Evolutionary conservation across 2,329 filamentous ascomycete genomes (phyloP), one percentile per base, ranked within the genome.

Genomic region (Dactylellina cionopaga): DNA sequence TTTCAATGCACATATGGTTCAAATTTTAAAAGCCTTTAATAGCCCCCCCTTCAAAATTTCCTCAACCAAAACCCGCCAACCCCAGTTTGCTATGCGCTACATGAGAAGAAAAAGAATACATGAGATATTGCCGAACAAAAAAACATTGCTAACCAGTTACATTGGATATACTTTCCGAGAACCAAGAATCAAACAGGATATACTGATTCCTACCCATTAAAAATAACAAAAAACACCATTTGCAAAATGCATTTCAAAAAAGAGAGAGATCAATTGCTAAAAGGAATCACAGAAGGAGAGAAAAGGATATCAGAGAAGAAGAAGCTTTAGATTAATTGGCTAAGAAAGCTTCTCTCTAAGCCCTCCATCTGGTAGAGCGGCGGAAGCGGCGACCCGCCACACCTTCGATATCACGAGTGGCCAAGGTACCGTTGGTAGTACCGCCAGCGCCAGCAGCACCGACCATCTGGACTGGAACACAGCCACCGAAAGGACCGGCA

Each of bases 401-500:
- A n/a, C n/a, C n/a, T n/a, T n/a, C n/a, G n/a, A n/a, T n/a, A n/a
- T n/a, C n/a, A n/a, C n/a, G n/a, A n/a, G n/a, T n/a, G n/a, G n/a
- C n/a, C n/a, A n/a, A n/a, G n/a, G n/a, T n/a, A n/a, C n/a, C n/a
- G n/a, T 46, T 41, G 11, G 5, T 10, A 19, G 19, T 41, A 27
- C 51, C 51, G 9, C 22, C 31, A 37, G 15, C 51, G 13, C 19
- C 47, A 29, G 46, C 49, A 2, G 39, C 19, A 17, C 15, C 43
- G 5, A 46, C 55, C 43, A 83, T 84, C 78, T 87, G 85, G 5
- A 87, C 83, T 10, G 85, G 84, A 15, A 88, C 83, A 75, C 86
- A 85, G 47, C 86, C 86, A 59, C 87, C 87, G 76, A 89, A 89
- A 27, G 87, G 87, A 11, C 87, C 87, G 35, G 86, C 86, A 55